Evolutionary conservation across 2,329 filamentous ascomycete species (phyloP), one percentile per base, ranked within the genome.

Genomic region (Aureobasidium lini): DNA sequence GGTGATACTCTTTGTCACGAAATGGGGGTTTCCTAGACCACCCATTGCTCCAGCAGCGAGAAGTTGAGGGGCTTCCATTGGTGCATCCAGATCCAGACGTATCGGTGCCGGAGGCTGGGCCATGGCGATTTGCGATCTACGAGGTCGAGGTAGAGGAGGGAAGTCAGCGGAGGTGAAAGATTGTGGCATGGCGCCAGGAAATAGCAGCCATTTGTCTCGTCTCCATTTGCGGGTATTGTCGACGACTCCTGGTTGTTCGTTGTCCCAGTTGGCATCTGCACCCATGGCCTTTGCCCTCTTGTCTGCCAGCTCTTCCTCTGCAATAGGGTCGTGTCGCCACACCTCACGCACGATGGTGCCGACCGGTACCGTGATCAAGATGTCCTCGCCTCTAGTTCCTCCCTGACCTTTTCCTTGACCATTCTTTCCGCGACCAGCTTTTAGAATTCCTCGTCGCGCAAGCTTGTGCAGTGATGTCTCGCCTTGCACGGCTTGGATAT

Each of bases 401-500:
- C 86, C 83, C 65, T 82, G 82, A 57, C 82, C 81, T 65, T 85
- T 89, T 37, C 90, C 90, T 69, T 89, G 85, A 0, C 90, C 90
- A 67, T 89, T 86, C 70, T 81, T 87, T n/a, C 90, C 90, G 64
- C 85, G 79, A 1, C 85, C 86, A 0, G 89, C 90, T 61, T 88
- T 86, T 53, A 93, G 74, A 59, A 90, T 83, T 1, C 89, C 85
- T 65, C 87, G 80, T 42, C 93, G 81, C 1, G 90, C 87, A 9
- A 99, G 79, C 75, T 96, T 97, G 75, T 97, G 92, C 62, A 99
- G 76, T 57, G 90, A 96, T 0, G 91, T 97, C 73, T 97, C 89
- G 61, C 91, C 90, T 58, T 88, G 85, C 1, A 95, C 85, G 7
- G 94, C 92, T 74, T 97, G 93, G 60, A 99, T 95, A 72, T 95